Evolutionary conservation across 2,329 filamentous ascomycete genomes (phyloP).

Genomic region (Nemania sp.): DNA sequence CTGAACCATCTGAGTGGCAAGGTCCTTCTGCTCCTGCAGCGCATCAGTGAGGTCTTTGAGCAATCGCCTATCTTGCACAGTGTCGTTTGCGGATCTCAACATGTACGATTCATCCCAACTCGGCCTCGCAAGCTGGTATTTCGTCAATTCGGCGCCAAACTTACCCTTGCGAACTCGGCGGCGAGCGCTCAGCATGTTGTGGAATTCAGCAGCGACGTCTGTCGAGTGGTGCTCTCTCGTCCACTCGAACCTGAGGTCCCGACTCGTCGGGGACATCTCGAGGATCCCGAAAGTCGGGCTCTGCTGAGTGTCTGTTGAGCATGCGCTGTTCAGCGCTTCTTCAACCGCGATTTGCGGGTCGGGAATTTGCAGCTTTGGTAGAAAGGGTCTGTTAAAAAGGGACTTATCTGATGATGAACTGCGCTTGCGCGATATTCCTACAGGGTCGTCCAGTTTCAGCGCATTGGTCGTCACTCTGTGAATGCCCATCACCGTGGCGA

Average conservation of each 20-base stretch:
- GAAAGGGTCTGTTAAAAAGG: neutral
- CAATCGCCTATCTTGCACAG: slow-evolving; percentile 1
- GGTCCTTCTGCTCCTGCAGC: slow-evolving; percentile 23
- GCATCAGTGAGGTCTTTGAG: slow-evolving; percentile 8
- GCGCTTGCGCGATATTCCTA: neutral
- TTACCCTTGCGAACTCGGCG: slow-evolving; percentile 24
- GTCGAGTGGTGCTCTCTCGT: neutral
- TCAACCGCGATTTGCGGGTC: slow-evolving; percentile 5
- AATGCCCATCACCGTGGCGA: neutral
- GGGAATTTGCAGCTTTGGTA: slow-evolving; percentile 24
- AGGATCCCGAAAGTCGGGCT: slow-evolving; percentile 12
- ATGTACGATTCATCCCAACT: slow-evolving; percentile 12
- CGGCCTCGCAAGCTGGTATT: slow-evolving; percentile 2
- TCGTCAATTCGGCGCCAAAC: slow-evolving; percentile 14
- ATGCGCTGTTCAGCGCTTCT: slow-evolving; percentile 13
- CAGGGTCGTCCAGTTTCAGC: neutral
- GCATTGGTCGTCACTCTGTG: neutral
- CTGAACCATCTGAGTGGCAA: slow-evolving; percentile 16
- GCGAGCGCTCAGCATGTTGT: slow-evolving; percentile 28
- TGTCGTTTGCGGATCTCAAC: neutral
- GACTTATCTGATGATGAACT: slow-evolving; percentile 3
- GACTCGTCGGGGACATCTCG: slow-evolving; percentile 19
- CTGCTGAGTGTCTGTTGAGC: slow-evolving; percentile 18
- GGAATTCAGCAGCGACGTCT: slow-evolving; percentile 16
- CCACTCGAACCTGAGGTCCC: slow-evolving; percentile 10